These are phyloP conservation scores for Suillus decipiens DNA, from an alignment of 768 basidiomycete genomes.

Conservation along the genomic window DNA sequence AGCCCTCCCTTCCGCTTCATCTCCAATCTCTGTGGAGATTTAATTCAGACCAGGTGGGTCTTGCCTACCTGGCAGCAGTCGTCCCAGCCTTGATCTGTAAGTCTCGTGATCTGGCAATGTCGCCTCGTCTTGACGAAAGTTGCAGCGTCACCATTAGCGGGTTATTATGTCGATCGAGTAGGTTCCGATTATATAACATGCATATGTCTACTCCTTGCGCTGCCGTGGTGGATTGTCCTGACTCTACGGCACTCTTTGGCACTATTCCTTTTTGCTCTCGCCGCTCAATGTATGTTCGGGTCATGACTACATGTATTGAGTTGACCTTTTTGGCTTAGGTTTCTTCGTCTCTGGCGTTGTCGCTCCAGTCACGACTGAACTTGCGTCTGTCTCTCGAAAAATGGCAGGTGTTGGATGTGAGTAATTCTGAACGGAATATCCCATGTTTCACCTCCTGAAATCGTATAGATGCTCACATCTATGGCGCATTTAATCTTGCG, in stretches of 20 bases:
- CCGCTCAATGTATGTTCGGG: slow-evolving; percentile 51
- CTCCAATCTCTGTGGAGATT: slow-evolving; percentile 51
- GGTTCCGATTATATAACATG: slow-evolving; percentile 59
- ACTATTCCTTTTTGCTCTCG: slow-evolving; percentile 41
- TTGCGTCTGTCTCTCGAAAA: slow-evolving; percentile 57
- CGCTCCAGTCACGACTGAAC: slow-evolving; percentile 65
- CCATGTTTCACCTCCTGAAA: slow-evolving; percentile 4
- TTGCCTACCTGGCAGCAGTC: slow-evolving; percentile 67
- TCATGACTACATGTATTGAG: neutral
- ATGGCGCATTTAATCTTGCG: slow-evolving; percentile 72
- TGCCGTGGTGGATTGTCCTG: slow-evolving; percentile 68
- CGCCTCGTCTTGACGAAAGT: slow-evolving; percentile 4
- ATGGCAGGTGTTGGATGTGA: slow-evolving; percentile 70
- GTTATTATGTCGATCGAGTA: slow-evolving; percentile 54
- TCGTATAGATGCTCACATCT: slow-evolving; percentile 65
- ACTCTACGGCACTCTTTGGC: slow-evolving; percentile 53
- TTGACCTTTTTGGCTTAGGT: slow-evolving; percentile 37
- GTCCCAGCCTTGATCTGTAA: slow-evolving; percentile 66
- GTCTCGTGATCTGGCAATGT: slow-evolving; percentile 21
- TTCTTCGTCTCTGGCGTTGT: slow-evolving; percentile 63
- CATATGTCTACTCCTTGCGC: slow-evolving; percentile 46
- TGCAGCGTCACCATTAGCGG: slow-evolving; percentile 60
- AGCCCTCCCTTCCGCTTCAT: slow-evolving; percentile 60
- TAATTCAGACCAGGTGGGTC: slow-evolving; percentile 52
- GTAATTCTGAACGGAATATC: slow-evolving; percentile 23